A percentile compares a stretch with the other conserved stretches of the same genome.
These are phyloP conservation scores for Xylaria hypoxylon DNA, from an alignment of 2,329 filamentous ascomycete species.

Conservation along the genomic window DNA sequence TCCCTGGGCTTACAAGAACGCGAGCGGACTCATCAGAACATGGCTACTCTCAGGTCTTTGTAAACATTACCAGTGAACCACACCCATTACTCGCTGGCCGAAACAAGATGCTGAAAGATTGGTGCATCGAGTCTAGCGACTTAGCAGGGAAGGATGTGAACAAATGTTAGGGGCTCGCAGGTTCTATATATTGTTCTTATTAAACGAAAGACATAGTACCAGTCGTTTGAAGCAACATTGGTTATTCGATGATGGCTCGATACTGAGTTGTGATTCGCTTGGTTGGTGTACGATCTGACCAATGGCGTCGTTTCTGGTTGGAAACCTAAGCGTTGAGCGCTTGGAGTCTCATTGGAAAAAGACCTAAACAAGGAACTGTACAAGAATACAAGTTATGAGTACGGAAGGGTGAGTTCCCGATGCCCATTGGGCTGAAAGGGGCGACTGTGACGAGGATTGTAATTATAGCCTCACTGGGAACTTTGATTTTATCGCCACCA, in stretches of 20 bases:
- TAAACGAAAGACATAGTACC: no score
- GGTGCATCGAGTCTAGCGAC: not conserved
- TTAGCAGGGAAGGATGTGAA: not conserved
- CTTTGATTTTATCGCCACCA: constrained; percentile 7
- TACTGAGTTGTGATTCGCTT: not conserved
- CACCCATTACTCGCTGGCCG: not conserved
- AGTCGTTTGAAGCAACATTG: not conserved
- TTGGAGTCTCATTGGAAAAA: not conserved
- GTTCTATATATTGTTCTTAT: no score
- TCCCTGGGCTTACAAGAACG: not conserved
- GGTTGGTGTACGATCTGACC: not conserved
- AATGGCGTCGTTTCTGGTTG: not conserved
- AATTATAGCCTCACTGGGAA: not conserved
- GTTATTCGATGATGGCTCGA: not conserved
- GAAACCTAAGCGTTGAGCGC: not conserved
- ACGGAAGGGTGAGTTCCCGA: not conserved
- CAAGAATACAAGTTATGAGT: not conserved
- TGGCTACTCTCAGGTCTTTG: not conserved
- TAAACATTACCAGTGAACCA: not conserved
- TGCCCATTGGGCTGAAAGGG: not conserved
- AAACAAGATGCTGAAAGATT: not conserved
- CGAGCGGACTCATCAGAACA: no score
- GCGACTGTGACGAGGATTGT: not conserved
- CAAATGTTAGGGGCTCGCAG: no score
- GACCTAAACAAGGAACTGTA: not conserved